Percentiles rank a stretch among this genome's conserved stretches.
These are phyloP conservation scores for Solanum chmielewskii DNA, from an alignment of 257 asterid genomes.

Conservation along the genomic window DNA sequence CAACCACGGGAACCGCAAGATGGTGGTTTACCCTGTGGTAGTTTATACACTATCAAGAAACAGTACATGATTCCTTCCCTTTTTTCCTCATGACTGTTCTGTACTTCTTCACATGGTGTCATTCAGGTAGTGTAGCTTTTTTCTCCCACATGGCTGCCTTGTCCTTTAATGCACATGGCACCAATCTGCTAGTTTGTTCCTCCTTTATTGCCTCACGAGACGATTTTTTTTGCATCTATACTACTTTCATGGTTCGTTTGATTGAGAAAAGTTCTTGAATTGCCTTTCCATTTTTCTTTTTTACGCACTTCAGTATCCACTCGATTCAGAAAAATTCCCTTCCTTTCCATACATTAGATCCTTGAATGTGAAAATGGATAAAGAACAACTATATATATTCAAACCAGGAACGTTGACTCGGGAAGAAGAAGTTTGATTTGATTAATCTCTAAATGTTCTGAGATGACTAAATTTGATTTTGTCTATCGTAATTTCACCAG, in stretches of 20 bases:
- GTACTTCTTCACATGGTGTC: neutral
- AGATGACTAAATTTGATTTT: neutral
- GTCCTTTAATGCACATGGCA: neutral
- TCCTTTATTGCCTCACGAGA: neutral
- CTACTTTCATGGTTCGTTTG: neutral
- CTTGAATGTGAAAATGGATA: neutral
- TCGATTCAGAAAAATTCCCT: neutral
- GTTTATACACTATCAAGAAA: neutral
- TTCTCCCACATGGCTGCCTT: neutral
- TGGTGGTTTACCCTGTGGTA: neutral
- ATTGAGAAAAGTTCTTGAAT: neutral
- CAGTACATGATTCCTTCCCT: neutral
- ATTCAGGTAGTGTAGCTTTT: neutral
- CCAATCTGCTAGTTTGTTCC: neutral
- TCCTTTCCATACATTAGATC: neutral
- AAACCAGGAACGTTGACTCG: neutral
- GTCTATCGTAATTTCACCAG: conserved; percentile 17
- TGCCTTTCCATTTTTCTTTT: neutral
- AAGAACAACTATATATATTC: neutral
- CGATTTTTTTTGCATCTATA: neutral
- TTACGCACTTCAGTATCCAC: neutral
- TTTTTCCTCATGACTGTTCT: neutral
- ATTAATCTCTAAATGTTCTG: neutral
- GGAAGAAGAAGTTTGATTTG: neutral
- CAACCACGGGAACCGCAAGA: neutral